phyloP scores from a whole-genome alignment of 2,329 filamentous ascomycete genomes.

The Fulvia fulva region DNA sequence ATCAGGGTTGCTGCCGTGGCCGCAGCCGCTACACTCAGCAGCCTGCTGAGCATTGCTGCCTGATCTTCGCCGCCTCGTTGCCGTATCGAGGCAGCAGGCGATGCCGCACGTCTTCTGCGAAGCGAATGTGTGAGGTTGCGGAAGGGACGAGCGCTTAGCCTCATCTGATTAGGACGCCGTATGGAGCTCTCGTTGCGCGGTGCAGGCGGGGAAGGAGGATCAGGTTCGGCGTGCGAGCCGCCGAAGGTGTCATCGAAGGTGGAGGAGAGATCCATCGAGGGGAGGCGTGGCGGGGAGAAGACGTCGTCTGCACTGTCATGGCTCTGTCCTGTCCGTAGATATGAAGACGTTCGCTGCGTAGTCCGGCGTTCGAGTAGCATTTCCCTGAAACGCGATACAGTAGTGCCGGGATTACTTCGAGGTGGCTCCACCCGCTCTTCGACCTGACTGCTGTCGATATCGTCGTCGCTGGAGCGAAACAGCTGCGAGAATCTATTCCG shows the following conservation, averaged over 20 bases:
- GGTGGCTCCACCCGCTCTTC: conserved; percentile 6
- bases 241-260: conserved; percentile 35
- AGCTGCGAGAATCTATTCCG: conserved; percentile 8
- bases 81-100: conserved; percentile 18
- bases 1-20: conserved; percentile 63
- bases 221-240: conserved; percentile 17
- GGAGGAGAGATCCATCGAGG: conserved; percentile 31
- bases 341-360: conserved; percentile 24
- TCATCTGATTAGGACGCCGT: conserved; percentile 25
- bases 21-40: conserved; percentile 60
- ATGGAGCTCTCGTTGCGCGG: conserved; percentile 28
- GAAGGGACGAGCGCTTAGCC: conserved; percentile 31
- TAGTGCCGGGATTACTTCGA: conserved; percentile 5
- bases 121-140: conserved; percentile 44
- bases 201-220: conserved; percentile 7
- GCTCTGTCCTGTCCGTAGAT: conserved; percentile 22
- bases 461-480: conserved; percentile 3
- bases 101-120: conserved; percentile 51
- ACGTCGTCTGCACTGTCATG: conserved; percentile 21
- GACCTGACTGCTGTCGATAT: conserved; percentile 3
- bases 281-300: conserved; percentile 28
- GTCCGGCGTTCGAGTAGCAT: conserved; percentile 10
- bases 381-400: conserved; percentile 23
- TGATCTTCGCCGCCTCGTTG: conserved; percentile 56
- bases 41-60: conserved; percentile 57